phyloP scores from a whole-genome alignment of 805 yeast species.

The Candida succiphila region DNA sequence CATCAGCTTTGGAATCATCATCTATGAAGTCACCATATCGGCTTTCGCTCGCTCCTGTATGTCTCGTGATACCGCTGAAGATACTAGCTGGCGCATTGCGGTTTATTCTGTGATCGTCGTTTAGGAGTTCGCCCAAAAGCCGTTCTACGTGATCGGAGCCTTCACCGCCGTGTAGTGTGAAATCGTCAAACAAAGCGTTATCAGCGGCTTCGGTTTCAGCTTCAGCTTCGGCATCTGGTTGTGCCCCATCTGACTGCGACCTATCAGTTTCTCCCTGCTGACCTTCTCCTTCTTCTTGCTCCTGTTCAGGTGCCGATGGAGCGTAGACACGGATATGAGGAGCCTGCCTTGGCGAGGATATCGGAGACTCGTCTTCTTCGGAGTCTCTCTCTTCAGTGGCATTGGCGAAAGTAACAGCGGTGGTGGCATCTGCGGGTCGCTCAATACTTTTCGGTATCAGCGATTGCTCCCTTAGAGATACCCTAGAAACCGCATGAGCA shows the following conservation, averaged over 20 bases:
- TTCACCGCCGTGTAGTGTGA: too few species aligned
- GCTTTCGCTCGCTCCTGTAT: background rate
- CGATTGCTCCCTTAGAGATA: slow-evolving; percentile 11
- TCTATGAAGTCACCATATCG: slow-evolving; percentile 2
- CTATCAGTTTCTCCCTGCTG: slow-evolving; percentile 4
- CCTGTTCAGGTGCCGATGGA: too few species aligned
- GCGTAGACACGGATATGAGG: too few species aligned
- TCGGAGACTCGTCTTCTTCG: background rate
- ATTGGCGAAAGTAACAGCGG: slow-evolving; percentile 18
- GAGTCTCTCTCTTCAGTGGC: slow-evolving; percentile 4
- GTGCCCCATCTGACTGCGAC: slow-evolving; percentile 1
- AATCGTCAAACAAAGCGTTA: too few species aligned
- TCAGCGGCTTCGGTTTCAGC: slow-evolving; percentile 1
- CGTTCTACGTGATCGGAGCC: slow-evolving; percentile 4
- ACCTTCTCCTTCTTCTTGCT: slow-evolving; percentile 1
- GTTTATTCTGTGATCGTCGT: slow-evolving; percentile 2
- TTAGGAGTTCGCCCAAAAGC: slow-evolving; percentile 4
- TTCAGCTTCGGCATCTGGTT: background rate
- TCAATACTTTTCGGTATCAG: slow-evolving; percentile 9
- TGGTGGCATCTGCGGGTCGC: slow-evolving; percentile 23
- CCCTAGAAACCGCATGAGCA: too few species aligned
- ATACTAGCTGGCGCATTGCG: background rate
- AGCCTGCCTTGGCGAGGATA: slow-evolving; percentile 6
- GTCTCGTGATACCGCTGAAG: background rate
- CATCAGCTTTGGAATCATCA: slow-evolving; percentile 1